Evolutionary conservation across 495 filamentous ascomycete genomes (phyloP).

Genomic region (Aeminium ludgeri): DNA sequence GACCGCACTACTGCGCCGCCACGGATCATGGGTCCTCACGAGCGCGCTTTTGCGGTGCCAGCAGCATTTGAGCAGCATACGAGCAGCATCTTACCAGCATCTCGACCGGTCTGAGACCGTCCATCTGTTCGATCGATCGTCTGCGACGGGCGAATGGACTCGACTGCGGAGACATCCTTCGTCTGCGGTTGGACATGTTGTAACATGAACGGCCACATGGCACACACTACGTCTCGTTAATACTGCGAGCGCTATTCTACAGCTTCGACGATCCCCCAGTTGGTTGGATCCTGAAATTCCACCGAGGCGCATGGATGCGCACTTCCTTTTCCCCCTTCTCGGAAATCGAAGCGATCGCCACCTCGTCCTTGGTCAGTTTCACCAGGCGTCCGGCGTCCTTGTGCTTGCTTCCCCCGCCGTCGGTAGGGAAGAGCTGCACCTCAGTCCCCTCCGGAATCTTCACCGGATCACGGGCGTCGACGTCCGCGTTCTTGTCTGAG

Average conservation of each 20-base stretch:
- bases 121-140: too few relatives aligned
- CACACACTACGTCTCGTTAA: neutral
- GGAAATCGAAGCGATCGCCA: conserved; percentile 33
- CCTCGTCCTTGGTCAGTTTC: conserved; percentile 30
- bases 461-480: conserved; percentile 28
- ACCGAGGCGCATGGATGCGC: conserved; percentile 38
- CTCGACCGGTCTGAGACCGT: too few relatives aligned
- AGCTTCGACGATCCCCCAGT: conserved; percentile 14
- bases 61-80: too few relatives aligned
- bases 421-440: conserved; percentile 39
- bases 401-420: conserved; percentile 38
- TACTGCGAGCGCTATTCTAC: conserved; percentile 1
- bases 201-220: neutral
- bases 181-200: neutral
- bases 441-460: conserved; percentile 30
- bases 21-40: too few relatives aligned
- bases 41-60: too few relatives aligned
- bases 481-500: conserved; percentile 21
- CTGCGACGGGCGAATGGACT: too few relatives aligned
- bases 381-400: conserved; percentile 37
- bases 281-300: conserved; percentile 34
- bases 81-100: too few relatives aligned
- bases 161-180: neutral
- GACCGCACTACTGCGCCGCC: too few relatives aligned
- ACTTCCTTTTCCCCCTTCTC: conserved; percentile 26